Evolutionary conservation across 345 rosid genomes (phyloP).

Genomic region (Lagerstroemia speciosa): DNA sequence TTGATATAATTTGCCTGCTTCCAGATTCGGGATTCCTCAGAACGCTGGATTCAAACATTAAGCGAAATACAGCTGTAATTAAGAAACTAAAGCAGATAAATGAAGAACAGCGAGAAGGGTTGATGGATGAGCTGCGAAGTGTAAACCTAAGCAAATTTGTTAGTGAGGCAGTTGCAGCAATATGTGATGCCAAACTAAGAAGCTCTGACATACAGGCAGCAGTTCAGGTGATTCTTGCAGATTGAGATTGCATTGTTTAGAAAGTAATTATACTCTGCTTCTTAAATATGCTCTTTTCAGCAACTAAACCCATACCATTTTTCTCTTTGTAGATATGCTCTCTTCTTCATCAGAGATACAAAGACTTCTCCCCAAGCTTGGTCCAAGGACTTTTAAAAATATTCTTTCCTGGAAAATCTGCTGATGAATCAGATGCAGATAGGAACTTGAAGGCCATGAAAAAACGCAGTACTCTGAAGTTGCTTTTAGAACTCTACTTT

Average conservation of each 20-base stretch:
- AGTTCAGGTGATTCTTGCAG: slow-evolving; percentile 48
- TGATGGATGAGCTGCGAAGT: slow-evolving; percentile 76
- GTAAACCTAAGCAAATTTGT: slow-evolving; percentile 92
- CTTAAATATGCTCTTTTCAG: not conserved
- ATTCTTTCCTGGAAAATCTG: slow-evolving; percentile 89
- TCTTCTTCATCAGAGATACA: slow-evolving; percentile 94
- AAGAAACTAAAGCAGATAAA: slow-evolving; percentile 90
- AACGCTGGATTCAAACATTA: slow-evolving; percentile 91
- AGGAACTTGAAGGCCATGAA: slow-evolving; percentile 86
- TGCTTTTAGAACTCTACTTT: slow-evolving; percentile 86
- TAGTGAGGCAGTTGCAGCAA: slow-evolving; percentile 87
- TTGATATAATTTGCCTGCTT: slow-evolving; percentile 18
- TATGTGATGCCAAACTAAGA: slow-evolving; percentile 94
- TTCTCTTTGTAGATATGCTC: slow-evolving; percentile 65
- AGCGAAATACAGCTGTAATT: slow-evolving; percentile 87
- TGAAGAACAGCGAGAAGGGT: slow-evolving; percentile 83
- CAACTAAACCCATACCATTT: not conserved
- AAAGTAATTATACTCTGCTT: not conserved
- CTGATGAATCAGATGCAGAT: slow-evolving; percentile 79
- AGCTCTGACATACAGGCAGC: slow-evolving; percentile 91
- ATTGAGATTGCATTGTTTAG: not conserved
- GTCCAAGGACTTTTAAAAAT: slow-evolving; percentile 80
- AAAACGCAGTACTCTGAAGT: slow-evolving; percentile 86
- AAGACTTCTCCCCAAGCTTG: slow-evolving; percentile 83
- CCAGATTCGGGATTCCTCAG: slow-evolving; percentile 76